Percentiles rank a stretch among this genome's conserved stretches.
phyloP scores from a whole-genome alignment of 345 rosid genomes.

The Triadica sebifera region DNA sequence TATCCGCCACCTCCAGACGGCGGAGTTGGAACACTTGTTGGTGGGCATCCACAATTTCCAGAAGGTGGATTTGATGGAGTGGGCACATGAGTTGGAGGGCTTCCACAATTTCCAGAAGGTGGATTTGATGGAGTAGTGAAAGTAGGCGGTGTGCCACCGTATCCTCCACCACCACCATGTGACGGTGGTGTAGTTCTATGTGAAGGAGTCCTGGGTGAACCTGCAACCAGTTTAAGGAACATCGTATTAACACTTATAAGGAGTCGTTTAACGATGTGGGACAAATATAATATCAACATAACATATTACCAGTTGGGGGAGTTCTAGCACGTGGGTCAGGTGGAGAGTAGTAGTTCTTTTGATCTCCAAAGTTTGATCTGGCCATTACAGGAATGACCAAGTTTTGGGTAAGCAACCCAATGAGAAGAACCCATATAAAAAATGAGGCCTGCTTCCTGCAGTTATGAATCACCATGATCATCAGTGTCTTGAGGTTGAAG shows the following conservation, averaged over 20 bases:
- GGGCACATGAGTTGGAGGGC: slow-evolving; percentile 36
- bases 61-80: slow-evolving; percentile 20
- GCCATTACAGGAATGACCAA: slow-evolving; percentile 42
- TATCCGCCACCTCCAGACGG: slow-evolving; percentile 42
- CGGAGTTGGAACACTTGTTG: slow-evolving; percentile 31
- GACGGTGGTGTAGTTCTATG: slow-evolving; percentile 33
- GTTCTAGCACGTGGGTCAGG: slow-evolving; percentile 49
- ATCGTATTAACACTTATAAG: no score
- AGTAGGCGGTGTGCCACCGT: slow-evolving; percentile 17
- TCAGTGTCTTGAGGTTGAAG: slow-evolving; percentile 5
- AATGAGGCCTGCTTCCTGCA: slow-evolving; percentile 20
- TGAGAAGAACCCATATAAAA: slow-evolving; percentile 38
- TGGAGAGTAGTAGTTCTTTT: slow-evolving; percentile 66
- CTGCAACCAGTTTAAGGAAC: slow-evolving; percentile 28
- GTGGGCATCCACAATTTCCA: slow-evolving; percentile 43
- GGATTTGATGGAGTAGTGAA: slow-evolving; percentile 33
- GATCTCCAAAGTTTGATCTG: slow-evolving; percentile 41
- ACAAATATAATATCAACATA: neutral
- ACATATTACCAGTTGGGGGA: slow-evolving; percentile 44
- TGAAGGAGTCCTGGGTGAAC: slow-evolving; percentile 34
- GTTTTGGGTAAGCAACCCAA: slow-evolving; percentile 46
- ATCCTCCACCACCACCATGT: slow-evolving; percentile 15
- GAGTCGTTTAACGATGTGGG: no score
- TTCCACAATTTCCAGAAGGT: slow-evolving; percentile 33
- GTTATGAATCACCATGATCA: slow-evolving; percentile 33